Evolutionary conservation across 176 grass and related monocot genomes (phyloP).

Genomic region (Bothriochloa decipiens): DNA sequence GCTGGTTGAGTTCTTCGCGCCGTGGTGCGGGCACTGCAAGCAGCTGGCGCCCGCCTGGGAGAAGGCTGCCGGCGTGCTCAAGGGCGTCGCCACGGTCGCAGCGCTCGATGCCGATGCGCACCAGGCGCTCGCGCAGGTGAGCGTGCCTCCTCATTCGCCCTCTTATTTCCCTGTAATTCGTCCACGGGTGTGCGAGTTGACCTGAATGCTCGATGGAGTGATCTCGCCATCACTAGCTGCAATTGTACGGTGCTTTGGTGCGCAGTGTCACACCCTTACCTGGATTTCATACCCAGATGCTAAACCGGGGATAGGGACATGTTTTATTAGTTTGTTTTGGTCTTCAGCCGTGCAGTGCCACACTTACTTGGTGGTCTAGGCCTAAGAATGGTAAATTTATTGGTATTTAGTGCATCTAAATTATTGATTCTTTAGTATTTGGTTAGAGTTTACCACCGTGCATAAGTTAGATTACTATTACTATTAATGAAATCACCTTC

Average conservation of each 20-base stretch:
- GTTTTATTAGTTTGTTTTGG: background rate
- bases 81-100: slow-evolving; percentile 84
- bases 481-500: background rate
- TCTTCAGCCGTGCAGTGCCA: background rate
- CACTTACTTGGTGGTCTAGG: background rate
- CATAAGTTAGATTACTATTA: background rate
- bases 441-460: background rate
- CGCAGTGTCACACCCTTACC: background rate
- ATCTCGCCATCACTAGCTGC: background rate
- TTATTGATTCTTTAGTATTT: background rate
- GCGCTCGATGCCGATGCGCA: slow-evolving; percentile 93
- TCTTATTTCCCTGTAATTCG: slow-evolving; percentile 33
- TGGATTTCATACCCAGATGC: background rate
- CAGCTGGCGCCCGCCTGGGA: slow-evolving; percentile 90
- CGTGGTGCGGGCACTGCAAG: slow-evolving; percentile 98
- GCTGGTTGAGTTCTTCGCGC: slow-evolving; percentile 97
- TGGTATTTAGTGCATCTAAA: background rate
- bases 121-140: slow-evolving; percentile 84
- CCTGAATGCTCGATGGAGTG: slow-evolving; percentile 22
- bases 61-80: slow-evolving; percentile 84
- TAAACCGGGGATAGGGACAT: background rate
- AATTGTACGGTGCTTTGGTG: background rate
- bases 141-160: background rate
- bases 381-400: background rate
- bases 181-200: background rate